Percentiles rank a stretch among this genome's conserved stretches.
phyloP scores from a whole-genome alignment of 176 grass and related monocot species.

The Metroxylon sagu region DNA sequence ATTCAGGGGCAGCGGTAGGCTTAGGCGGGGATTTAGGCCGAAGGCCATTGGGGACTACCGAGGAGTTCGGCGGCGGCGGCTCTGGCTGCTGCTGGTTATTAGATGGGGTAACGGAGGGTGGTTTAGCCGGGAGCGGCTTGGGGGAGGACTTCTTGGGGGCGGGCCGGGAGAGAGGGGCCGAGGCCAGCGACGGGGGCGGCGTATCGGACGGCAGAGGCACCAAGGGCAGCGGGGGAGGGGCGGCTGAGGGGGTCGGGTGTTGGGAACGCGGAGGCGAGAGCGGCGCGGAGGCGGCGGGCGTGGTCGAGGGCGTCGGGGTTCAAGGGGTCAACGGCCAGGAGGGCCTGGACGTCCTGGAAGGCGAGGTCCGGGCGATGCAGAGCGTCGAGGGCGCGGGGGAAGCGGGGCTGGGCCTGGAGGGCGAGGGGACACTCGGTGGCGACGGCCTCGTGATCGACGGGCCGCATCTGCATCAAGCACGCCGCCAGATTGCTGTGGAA shows the following conservation, averaged over 20 bases:
- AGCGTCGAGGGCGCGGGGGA: conserved; percentile 86
- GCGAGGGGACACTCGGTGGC: conserved; percentile 83
- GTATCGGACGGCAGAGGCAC: conserved; percentile 59
- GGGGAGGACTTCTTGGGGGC: conserved; percentile 57
- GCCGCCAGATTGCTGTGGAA: conserved; percentile 97
- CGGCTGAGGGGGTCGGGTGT: conserved; percentile 4
- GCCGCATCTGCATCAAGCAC: conserved; percentile 91
- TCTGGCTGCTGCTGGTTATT: conserved; percentile 12
- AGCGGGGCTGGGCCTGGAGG: conserved; percentile 75
- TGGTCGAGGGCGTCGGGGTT: conserved; percentile 62
- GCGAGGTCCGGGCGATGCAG: conserved; percentile 74
- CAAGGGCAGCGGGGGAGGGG: conserved; percentile 72
- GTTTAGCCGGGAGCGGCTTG: not conserved
- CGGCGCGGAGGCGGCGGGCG: conserved; percentile 30
- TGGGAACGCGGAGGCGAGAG: conserved; percentile 33
- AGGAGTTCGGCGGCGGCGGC: not conserved
- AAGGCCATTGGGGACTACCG: conserved; percentile 11
- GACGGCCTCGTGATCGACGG: conserved; percentile 70
- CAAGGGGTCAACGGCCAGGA: conserved; percentile 56
- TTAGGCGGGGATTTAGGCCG: conserved; percentile 24
- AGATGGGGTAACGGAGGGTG: not conserved
- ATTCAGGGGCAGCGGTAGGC: conserved; percentile 17
- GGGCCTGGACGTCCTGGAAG: conserved; percentile 62
- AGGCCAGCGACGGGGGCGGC: conserved; percentile 42
- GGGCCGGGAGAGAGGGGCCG: conserved; percentile 64